Evolutionary conservation across 1,284 basidiomycete species (phyloP), one percentile per base, ranked within the genome.

Genomic region (Agroathelia rolfsii): DNA sequence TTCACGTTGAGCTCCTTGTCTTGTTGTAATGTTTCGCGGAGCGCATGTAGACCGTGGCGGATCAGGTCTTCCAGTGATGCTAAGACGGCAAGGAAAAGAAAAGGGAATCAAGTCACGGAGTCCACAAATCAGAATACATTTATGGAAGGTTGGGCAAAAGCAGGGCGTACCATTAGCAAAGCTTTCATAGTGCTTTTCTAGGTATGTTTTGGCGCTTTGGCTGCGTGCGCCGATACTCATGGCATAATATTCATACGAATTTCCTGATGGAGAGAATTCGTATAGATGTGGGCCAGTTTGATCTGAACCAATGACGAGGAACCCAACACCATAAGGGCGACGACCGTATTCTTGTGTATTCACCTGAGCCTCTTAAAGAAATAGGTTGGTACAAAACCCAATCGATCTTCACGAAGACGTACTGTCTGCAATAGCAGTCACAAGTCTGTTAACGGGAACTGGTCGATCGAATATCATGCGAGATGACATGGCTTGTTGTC

Each of bases 311-410:
- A 95, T 86, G 44, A 99, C 92, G 36, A 99, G 79, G 70, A 98
- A 96, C 15, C 95, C 95, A 6, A 99, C 95, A 55, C 95, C 95
- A 50, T 99, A 99, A 4, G 95, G 95, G 39, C 95, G 73, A 47
- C 89, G 77, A 39, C 95, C 95, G 55, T 98, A 98, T 58, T 96
- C 87, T 64, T 98, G 95, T 1, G 95, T 99, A 62, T 98, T 98
- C 34, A 92, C 84, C 62, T 99, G 95, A 0, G 95, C 95, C 76
- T 93, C 90, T 93, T 6, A 41, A 12, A 26, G 31, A 20, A 13
- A 43, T 22, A 38, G 38, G 28, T 41, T 17, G 34, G 76, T 37
- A 16, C 12, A 28, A 13, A 21, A 26, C n/a, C 32, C 12, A 24
- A 19, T 30, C 11, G 19, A 10, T 14, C 19, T 15, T 24, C 5